Percentiles rank a stretch among this genome's conserved stretches.
Conservation (phyloP, 345 rosid genomes). For the Clarkia xantiana region DNA sequence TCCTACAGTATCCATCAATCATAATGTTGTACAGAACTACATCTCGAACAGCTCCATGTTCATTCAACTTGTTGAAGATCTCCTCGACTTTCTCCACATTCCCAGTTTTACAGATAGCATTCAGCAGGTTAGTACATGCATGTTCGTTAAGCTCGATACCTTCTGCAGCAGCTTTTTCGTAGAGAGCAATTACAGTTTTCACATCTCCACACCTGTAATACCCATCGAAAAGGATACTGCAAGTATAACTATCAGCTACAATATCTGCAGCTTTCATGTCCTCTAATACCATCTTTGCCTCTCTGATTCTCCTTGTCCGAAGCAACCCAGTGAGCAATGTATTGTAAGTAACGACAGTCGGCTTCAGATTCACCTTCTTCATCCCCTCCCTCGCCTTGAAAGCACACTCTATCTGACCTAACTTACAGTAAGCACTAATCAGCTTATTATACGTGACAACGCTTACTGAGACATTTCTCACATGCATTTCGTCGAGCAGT, state of each 20-base stretch:
- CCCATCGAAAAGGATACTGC: slow-evolving; percentile 43
- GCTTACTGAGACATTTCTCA: slow-evolving; percentile 21
- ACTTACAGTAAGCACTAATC: slow-evolving; percentile 61
- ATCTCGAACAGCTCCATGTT: slow-evolving; percentile 33
- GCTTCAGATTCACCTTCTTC: slow-evolving; percentile 32
- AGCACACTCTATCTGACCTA: slow-evolving; percentile 35
- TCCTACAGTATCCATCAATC: slow-evolving; percentile 49
- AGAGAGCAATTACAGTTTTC: slow-evolving; percentile 33
- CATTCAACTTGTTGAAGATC: slow-evolving; percentile 31
- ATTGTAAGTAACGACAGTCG: slow-evolving; percentile 55
- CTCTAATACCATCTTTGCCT: slow-evolving; percentile 29
- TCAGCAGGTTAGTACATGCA: slow-evolving; percentile 44
- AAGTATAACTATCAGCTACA: slow-evolving; percentile 49
- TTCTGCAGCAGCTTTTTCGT: slow-evolving; percentile 21
- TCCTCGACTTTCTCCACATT: slow-evolving; percentile 49
- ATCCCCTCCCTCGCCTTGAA: slow-evolving; percentile 37
- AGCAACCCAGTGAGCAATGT: slow-evolving; percentile 52
- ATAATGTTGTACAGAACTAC: slow-evolving; percentile 46
- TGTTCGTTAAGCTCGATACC: slow-evolving; percentile 38
- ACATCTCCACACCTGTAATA: slow-evolving; percentile 22
- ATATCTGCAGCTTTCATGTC: slow-evolving; percentile 64
- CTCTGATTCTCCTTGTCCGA: slow-evolving; percentile 40
- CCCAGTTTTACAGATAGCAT: slow-evolving; percentile 50
- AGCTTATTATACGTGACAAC: slow-evolving; percentile 52
- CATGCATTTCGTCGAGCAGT: slow-evolving; percentile 53